Base-by-base conservation (phyloP, 495 filamentous ascomycete species). In the Podospora fimiseda region DNA sequence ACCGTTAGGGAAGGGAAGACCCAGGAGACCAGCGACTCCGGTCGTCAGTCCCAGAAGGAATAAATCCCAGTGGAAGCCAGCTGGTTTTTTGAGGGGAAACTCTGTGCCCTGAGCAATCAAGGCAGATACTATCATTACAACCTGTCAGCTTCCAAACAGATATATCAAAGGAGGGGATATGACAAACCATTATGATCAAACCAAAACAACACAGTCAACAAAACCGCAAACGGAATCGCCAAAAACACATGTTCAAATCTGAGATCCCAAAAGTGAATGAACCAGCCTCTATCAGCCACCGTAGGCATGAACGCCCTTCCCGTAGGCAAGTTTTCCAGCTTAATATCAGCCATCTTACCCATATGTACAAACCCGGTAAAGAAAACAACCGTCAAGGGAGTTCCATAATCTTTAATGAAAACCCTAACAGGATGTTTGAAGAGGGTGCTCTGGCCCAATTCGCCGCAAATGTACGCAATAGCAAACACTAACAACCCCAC, bases 31-130 rank as follows among this genome's bases (percentile, higher is more conserved):
- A 14, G 85, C 85, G 15, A 96, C 68, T 49, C 86, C 86, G 0
- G 91, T 95, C 3, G 92, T 96, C 11, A 90, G 71, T 13, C 92
- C 92, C 1, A 96, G 82, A 22, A 96, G 82, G 76, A 93, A 96
- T 45, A 96, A 64, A 60, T 96, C 91, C 90, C 90, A 96, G 74
- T 96, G 91, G 66, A 96, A 96, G 9, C 91, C 91, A 27, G 90
- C 89, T 5, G 92, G 92, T 59, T 97, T 97, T 11, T 79, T 78
- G 18, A 96, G 80, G 1, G 92, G 92, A 61, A 95, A 97, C 60
- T 96, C 87, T 39, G 84, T 94, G 41, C 88, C 92, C 69, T 96
- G 92, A 7, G 90, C 90, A 43, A 92, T 95, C 48, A 97, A 81
- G 20, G 86, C 85, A 9, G 87, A 90, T 2, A 93, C 87, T 85